A percentile compares a stretch with the other conserved stretches of the same genome.
phyloP scores from a whole-genome alignment of 495 filamentous ascomycete species.

The Penicillium waksmanii region DNA sequence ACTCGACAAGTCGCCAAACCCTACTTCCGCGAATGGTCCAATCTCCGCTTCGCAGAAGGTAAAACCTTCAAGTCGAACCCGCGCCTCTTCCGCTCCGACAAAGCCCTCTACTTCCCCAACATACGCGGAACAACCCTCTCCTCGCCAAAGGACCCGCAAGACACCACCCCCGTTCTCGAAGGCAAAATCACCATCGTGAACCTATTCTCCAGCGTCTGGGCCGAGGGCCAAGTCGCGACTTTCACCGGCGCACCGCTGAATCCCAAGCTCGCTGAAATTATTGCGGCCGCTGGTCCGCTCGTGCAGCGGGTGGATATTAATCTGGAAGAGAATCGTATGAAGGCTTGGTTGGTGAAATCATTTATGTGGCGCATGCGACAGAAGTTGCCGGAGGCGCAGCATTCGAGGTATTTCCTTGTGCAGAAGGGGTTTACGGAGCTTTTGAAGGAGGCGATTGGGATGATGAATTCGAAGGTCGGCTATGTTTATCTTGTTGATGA shows the following conservation, averaged over 20 bases:
- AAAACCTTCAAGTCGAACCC: slow-evolving; percentile 86
- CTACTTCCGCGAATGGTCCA: slow-evolving; percentile 92
- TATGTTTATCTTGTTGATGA: slow-evolving; percentile 93
- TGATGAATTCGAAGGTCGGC: slow-evolving; percentile 86
- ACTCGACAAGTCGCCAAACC: slow-evolving; percentile 67
- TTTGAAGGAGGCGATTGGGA: slow-evolving; percentile 75
- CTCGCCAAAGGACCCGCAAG: slow-evolving; percentile 47
- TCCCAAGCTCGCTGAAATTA: slow-evolving; percentile 59
- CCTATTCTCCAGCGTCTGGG: slow-evolving; percentile 83
- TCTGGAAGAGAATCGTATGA: slow-evolving; percentile 77
- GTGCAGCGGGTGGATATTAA: slow-evolving; percentile 85
- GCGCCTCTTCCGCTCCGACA: slow-evolving; percentile 71
- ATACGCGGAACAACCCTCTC: slow-evolving; percentile 75
- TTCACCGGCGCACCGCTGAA: slow-evolving; percentile 69
- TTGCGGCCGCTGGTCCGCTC: slow-evolving; percentile 41
- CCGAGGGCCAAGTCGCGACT: slow-evolving; percentile 72
- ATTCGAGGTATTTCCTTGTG: slow-evolving; percentile 83
- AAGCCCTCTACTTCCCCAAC: slow-evolving; percentile 92
- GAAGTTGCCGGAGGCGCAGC: slow-evolving; percentile 59
- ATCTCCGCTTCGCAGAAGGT: slow-evolving; percentile 78
- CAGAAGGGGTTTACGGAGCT: slow-evolving; percentile 71
- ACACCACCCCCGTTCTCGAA: slow-evolving; percentile 73
- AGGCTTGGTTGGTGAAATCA: slow-evolving; percentile 70
- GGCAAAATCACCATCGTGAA: slow-evolving; percentile 77
- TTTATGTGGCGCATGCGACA: slow-evolving; percentile 67